Evolutionary conservation across 495 filamentous ascomycete genomes (phyloP), one percentile per base, ranked within the genome.

Genomic region (Hamigera avellanea): DNA sequence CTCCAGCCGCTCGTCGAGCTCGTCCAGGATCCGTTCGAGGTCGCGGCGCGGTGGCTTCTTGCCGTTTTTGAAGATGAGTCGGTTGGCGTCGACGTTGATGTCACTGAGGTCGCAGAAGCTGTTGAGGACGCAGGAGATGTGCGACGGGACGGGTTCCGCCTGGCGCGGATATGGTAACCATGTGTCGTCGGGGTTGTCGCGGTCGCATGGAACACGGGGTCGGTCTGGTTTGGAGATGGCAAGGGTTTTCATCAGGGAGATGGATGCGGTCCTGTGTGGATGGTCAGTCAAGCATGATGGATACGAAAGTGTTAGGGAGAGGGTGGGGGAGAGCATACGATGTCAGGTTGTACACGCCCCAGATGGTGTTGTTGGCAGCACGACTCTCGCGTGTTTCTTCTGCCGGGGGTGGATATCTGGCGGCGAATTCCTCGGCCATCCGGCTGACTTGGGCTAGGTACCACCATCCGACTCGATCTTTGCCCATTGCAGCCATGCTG

Each of bases 141-240:
- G 45, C 0, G 45, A 42, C 14, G 39, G 31, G 6, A 23, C 13
- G 9, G 21, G 14, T 7, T 34, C 40, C 12, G 16, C 30, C 16
- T 33, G 43, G 16, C 19, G 35, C 12, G 45, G 45, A 29, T 52
- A 52, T 1, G 49, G 36, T 3, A 14, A 28, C 49, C 49, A 52
- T 26, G 19, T 32, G 32, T 52, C 48, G 6, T 29, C 31, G 1
- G 23, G 17, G 14, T 42, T 38, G 35, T 51, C 41, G 13, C 14
- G 13, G 15, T 40, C 25, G 21, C 9, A 4, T n/a, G 40, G 47
- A 14, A 44, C 23, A 2, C 29, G 27, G 27, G 27, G 12, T 9
- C 36, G 29, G 1, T 26, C 9, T 1, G 46, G 46, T 21, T 26
- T 39, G 13, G 36, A 37, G 29, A 44, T 40, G 14, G 31, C 40